Conservation (phyloP, 2,329 filamentous ascomycete species). For the Aureobasidium musti region DNA sequence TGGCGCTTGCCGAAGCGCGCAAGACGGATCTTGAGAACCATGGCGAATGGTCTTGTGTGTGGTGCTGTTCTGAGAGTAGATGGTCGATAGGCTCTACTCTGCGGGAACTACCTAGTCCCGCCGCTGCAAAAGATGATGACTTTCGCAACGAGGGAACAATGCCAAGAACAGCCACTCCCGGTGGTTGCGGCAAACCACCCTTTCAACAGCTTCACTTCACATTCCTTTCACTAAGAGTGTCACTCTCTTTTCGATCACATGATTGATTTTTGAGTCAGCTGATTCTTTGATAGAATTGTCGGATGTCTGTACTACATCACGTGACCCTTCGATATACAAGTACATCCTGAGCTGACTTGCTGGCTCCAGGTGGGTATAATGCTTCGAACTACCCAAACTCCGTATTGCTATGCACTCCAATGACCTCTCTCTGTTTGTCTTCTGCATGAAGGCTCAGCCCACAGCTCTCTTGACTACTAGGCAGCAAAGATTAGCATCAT, state of each 20-base stretch:
- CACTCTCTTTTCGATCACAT: conserved; percentile 1
- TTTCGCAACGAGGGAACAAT: conserved; percentile 1
- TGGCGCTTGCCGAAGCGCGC: conserved; percentile 90
- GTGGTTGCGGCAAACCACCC: neutral
- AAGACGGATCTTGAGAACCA: conserved; percentile 93
- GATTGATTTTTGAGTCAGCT: neutral
- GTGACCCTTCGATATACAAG: neutral
- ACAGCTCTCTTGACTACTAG: neutral
- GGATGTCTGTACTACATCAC: neutral
- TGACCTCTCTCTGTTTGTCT: neutral
- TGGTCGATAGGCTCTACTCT: neutral
- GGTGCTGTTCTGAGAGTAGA: neutral
- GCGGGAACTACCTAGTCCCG: neutral
- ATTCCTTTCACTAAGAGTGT: neutral
- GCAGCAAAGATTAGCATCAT: neutral
- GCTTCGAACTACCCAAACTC: neutral
- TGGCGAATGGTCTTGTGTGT: conserved; percentile 35
- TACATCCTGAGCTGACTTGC: neutral
- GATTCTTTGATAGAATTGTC: neutral
- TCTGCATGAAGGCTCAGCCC: neutral
- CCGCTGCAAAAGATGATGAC: conserved; percentile 14
- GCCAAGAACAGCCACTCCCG: conserved; percentile 3
- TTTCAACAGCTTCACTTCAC: conserved; percentile 1
- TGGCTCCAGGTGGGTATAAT: neutral
- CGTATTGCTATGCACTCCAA: neutral